Conservation (phyloP, 106 monocot species). For the Platanthera guangdongensis region DNA sequence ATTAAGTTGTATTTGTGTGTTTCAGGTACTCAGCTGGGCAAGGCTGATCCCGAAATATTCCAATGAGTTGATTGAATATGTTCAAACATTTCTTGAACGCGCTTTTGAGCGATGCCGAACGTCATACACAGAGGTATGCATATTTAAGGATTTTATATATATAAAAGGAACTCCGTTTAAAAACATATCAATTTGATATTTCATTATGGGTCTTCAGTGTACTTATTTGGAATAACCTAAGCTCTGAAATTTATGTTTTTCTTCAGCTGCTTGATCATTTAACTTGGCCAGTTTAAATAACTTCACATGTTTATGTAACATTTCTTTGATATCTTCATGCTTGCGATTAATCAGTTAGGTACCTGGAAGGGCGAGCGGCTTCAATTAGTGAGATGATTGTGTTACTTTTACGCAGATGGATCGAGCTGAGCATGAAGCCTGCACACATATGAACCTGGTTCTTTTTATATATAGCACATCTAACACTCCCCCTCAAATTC, state of each 20-base stretch:
- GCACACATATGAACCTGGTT: no score
- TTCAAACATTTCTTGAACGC: conserved; percentile 89
- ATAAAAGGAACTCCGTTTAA: background rate
- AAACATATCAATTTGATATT: background rate
- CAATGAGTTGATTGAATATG: conserved; percentile 90
- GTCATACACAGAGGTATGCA: conserved; percentile 81
- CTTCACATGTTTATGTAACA: background rate
- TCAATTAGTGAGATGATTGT: no score
- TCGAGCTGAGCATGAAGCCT: no score
- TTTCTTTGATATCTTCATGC: background rate
- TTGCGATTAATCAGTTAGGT: no score
- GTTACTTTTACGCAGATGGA: no score
- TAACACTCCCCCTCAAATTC: no score
- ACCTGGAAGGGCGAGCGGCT: no score
- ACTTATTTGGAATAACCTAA: background rate
- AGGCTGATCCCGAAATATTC: conserved; percentile 91
- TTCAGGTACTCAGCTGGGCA: conserved; percentile 89
- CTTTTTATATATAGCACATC: no score
- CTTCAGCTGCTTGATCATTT: background rate
- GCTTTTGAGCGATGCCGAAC: conserved; percentile 89
- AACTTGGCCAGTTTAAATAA: background rate
- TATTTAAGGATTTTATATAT: background rate
- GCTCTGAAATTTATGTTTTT: background rate
- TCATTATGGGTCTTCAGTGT: background rate
- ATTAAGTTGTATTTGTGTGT: conserved; percentile 5